Percentiles rank a stretch among this genome's conserved stretches.
Evolutionary conservation across 202 grass and related monocot genomes (phyloP).

Genomic region (Musa balbisiana): DNA sequence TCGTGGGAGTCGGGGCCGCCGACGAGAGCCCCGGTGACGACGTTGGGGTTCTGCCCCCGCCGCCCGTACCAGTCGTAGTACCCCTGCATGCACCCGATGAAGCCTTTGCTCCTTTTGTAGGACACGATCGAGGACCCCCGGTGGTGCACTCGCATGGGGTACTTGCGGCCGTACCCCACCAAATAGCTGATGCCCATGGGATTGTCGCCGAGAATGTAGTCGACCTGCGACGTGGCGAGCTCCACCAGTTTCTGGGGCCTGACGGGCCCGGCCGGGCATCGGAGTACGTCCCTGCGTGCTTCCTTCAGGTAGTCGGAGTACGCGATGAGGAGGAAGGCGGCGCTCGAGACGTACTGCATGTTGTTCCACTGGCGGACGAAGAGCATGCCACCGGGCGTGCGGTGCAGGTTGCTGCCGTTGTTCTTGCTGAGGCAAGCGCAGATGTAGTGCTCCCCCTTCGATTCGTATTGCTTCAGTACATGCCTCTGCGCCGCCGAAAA

Average conservation of each 20-base stretch:
- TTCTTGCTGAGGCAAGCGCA: conserved; percentile 70
- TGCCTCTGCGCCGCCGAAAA: conserved; percentile 24
- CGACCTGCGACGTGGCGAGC: conserved; percentile 53
- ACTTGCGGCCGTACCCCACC: conserved; percentile 62
- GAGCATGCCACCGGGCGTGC: conserved; percentile 65
- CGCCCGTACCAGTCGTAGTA: conserved; percentile 86
- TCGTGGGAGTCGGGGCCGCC: conserved; percentile 52
- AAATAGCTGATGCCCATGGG: conserved; percentile 69
- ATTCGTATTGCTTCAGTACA: conserved; percentile 61
- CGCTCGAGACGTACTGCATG: conserved; percentile 84
- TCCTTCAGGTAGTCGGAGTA: conserved; percentile 47
- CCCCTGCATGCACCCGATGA: conserved; percentile 92
- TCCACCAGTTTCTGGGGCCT: conserved; percentile 26
- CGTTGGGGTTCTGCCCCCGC: conserved; percentile 54
- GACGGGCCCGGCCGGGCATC: conserved; percentile 30
- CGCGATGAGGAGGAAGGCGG: conserved; percentile 61
- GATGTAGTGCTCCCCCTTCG: conserved; percentile 78
- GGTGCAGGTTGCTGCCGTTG: conserved; percentile 52
- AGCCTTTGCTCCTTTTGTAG: conserved; percentile 68
- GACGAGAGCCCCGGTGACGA: conserved; percentile 67
- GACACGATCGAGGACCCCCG: conserved; percentile 71
- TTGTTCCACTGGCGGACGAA: conserved; percentile 92
- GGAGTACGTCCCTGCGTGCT: conserved; percentile 5
- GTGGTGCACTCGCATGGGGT: conserved; percentile 65
- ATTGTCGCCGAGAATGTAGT: conserved; percentile 82